phyloP scores from a whole-genome alignment of 345 rosid genomes.

The Ailanthus altissimus region DNA sequence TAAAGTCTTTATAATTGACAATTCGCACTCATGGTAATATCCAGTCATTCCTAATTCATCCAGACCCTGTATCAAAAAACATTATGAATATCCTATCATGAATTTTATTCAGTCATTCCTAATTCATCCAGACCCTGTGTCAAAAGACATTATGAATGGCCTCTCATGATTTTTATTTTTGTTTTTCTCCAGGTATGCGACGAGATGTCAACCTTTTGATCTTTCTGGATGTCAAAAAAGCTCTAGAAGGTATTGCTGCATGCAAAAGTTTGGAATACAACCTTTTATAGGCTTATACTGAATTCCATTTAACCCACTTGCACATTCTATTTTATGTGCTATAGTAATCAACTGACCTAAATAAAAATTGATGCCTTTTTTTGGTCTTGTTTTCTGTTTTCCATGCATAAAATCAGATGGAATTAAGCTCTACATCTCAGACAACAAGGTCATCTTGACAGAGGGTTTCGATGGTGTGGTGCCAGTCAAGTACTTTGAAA shows the following conservation, averaged over 20 bases:
- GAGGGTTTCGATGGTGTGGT: conserved; percentile 89
- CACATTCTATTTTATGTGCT: not conserved
- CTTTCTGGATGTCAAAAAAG: conserved; percentile 71
- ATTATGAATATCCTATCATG: too few relatives aligned
- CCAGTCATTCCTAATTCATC: conserved; percentile 5
- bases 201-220: conserved; percentile 66
- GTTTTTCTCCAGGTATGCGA: conserved; percentile 66
- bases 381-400: conserved; percentile 4
- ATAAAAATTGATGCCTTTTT: not conserved
- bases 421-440: conserved; percentile 80
- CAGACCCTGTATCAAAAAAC: not conserved
- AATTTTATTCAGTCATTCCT: not conserved
- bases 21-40: not conserved
- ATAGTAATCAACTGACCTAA: not conserved
- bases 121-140: not conserved
- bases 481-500: conserved; percentile 65
- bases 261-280: not conserved
- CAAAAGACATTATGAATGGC: not conserved
- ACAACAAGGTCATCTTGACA: conserved; percentile 80
- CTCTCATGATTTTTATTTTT: not conserved
- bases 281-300: not conserved
- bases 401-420: conserved; percentile 49
- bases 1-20: not conserved
- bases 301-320: not conserved
- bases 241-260: conserved; percentile 64